phyloP scores from a whole-genome alignment of 768 basidiomycete species.

The Glaciozyma martinii region DNA sequence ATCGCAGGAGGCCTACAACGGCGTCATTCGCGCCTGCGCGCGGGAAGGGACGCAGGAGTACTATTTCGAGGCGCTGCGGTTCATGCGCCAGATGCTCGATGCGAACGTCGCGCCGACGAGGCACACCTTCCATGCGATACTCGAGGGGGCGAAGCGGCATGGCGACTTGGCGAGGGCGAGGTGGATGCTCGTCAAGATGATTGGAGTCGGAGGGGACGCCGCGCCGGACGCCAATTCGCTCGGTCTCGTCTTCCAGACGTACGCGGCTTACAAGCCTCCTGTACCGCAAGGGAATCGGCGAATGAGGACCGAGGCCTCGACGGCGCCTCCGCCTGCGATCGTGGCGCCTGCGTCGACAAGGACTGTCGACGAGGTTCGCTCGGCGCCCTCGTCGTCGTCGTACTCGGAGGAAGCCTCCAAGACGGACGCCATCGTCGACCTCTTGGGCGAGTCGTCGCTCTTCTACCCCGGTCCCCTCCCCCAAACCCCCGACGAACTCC shows the following conservation, averaged over 20 bases:
- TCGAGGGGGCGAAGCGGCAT: constrained; percentile 78
- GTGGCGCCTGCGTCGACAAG: too few species aligned
- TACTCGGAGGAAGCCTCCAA: too few species aligned
- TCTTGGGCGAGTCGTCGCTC: constrained; percentile 24
- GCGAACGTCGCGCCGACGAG: constrained; percentile 48
- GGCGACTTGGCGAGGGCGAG: constrained; percentile 74
- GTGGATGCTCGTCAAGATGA: constrained; percentile 85
- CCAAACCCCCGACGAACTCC: constrained; percentile 11
- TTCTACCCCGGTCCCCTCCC: constrained; percentile 30
- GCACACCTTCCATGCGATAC: constrained; percentile 67
- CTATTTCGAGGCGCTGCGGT: constrained; percentile 65
- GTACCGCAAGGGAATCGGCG: not conserved
- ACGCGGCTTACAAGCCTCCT: constrained; percentile 18
- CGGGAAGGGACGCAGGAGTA: constrained; percentile 41
- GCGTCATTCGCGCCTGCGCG: constrained; percentile 72
- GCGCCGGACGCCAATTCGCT: constrained; percentile 19
- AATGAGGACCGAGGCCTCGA: not conserved
- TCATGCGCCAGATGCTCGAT: constrained; percentile 80
- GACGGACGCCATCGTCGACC: not conserved
- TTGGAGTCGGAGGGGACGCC: constrained; percentile 39
- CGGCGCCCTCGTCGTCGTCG: not conserved
- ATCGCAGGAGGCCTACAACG: constrained; percentile 62
- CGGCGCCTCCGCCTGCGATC: not conserved
- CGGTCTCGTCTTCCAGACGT: constrained; percentile 27
- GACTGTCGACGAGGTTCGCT: not conserved